A percentile compares a stretch with the other conserved stretches of the same genome.
These are phyloP conservation scores for Aspergillus oerlinghausenensis DNA, from an alignment of 2,329 filamentous ascomycete species.

Conservation along the genomic window DNA sequence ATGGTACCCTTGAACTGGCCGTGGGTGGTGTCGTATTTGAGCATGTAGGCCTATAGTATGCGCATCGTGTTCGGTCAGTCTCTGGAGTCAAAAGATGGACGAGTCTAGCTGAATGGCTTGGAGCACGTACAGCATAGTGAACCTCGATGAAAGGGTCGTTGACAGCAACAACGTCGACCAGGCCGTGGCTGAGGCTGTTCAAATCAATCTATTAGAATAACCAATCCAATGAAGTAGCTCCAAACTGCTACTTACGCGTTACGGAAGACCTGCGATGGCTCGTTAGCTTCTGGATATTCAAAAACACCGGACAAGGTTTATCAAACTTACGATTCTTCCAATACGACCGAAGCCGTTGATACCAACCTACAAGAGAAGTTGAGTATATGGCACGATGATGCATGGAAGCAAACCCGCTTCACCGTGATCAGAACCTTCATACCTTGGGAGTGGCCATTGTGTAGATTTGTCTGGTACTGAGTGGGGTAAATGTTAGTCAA, in stretches of 20 bases:
- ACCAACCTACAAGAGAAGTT: conserved; percentile 59
- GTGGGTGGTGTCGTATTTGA: conserved; percentile 98
- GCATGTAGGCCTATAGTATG: conserved; percentile 83
- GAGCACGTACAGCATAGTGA: conserved; percentile 82
- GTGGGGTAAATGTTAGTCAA: conserved; percentile 28
- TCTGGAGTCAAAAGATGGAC: neutral
- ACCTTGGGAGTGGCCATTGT: conserved; percentile 35
- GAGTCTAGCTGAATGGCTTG: neutral
- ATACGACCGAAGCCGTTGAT: conserved; percentile 99
- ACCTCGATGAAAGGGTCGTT: conserved; percentile 99
- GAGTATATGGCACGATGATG: conserved; percentile 2
- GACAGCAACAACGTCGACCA: conserved; percentile 90
- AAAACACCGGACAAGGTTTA: neutral
- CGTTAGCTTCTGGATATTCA: conserved; percentile 19
- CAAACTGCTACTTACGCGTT: conserved; percentile 64
- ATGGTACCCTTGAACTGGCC: conserved; percentile 93
- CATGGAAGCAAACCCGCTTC: neutral
- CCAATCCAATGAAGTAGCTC: neutral
- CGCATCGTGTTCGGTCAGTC: conserved; percentile 5
- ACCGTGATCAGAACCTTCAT: conserved; percentile 5
- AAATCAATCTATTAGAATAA: neutral
- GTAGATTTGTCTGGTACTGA: conserved; percentile 18
- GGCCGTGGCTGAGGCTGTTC: conserved; percentile 69
- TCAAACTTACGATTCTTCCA: conserved; percentile 70
- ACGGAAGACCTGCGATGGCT: conserved; percentile 68